Conservation (phyloP, 2,329 filamentous ascomycete genomes). For the Thielaviopsis populi region DNA sequence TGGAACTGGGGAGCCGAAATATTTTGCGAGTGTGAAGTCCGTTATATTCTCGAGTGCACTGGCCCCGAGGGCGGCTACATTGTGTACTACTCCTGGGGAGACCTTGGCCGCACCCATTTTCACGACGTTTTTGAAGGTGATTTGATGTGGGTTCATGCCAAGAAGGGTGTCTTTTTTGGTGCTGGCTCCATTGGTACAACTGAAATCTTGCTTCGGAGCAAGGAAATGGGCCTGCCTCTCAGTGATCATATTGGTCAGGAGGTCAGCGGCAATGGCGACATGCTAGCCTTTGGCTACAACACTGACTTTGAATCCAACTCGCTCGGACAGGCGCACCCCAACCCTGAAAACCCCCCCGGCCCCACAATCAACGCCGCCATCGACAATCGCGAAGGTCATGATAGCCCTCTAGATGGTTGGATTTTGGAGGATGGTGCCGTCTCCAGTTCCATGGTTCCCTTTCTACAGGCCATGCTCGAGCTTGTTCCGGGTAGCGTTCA, state of each 20-base stretch:
- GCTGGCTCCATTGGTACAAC: conserved; percentile 51
- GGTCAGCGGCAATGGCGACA: conserved; percentile 53
- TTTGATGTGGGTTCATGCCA: conserved; percentile 52
- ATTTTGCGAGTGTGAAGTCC: conserved; percentile 54
- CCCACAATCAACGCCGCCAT: conserved; percentile 50
- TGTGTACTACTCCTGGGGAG: conserved; percentile 51
- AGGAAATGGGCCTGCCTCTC: conserved; percentile 40
- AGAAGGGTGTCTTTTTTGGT: conserved; percentile 49
- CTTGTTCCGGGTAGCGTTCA: conserved; percentile 33
- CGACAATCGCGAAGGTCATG: conserved; percentile 37
- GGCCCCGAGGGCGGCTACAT: conserved; percentile 39
- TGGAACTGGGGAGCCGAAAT: conserved; percentile 61
- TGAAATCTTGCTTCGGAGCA: conserved; percentile 48
- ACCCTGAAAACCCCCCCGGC: conserved; percentile 38
- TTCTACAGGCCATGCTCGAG: conserved; percentile 44
- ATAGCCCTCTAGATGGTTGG: conserved; percentile 44
- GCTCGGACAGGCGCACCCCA: conserved; percentile 37
- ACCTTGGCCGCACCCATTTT: conserved; percentile 40
- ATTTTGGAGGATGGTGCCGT: conserved; percentile 50
- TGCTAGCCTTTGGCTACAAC: conserved; percentile 51
- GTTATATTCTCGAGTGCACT: conserved; percentile 41
- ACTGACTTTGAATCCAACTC: conserved; percentile 41
- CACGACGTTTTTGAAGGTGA: conserved; percentile 39
- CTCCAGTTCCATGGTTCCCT: conserved; percentile 38
- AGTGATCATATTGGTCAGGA: conserved; percentile 42